Conservation (phyloP, 805 yeast genomes). For the Schwanniomyces pseudopolymorphus region DNA sequence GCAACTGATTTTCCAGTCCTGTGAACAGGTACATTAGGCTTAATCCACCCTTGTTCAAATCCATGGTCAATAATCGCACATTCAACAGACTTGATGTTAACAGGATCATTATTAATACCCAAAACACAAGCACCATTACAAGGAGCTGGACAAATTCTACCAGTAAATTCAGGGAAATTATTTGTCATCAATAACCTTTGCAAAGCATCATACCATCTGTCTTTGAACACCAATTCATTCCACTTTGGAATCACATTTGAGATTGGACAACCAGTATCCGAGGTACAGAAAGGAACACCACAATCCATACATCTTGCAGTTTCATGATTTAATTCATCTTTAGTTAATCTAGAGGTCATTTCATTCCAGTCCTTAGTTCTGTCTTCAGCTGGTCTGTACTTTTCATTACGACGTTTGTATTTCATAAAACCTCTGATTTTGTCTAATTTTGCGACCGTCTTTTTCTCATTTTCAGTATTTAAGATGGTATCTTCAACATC, state of each 20-base stretch:
- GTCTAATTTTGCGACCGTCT: constrained; percentile 64
- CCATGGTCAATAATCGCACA: constrained; percentile 96
- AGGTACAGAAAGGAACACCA: constrained; percentile 98
- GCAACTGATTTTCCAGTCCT: constrained; percentile 89
- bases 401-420: constrained; percentile 85
- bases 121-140: constrained; percentile 95
- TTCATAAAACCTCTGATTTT: constrained; percentile 90
- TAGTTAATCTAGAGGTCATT: constrained; percentile 73
- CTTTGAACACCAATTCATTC: constrained; percentile 94
- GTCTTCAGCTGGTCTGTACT: constrained; percentile 71
- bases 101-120: constrained; percentile 92
- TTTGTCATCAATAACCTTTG: constrained; percentile 92
- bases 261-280: constrained; percentile 97
- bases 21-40: constrained; percentile 70
- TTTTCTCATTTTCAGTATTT: constrained; percentile 64
- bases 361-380: constrained; percentile 93
- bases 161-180: constrained; percentile 98
- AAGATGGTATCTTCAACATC: constrained; percentile 88
- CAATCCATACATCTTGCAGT: constrained; percentile 99
- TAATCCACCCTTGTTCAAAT: constrained; percentile 95
- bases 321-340: constrained; percentile 84
- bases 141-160: constrained; percentile 98
- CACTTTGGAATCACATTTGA: constrained; percentile 97
- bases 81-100: constrained; percentile 94
- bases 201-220: constrained; percentile 91